phyloP scores from a whole-genome alignment of 257 asterid species.

The Jacaranda mimosifolia region DNA sequence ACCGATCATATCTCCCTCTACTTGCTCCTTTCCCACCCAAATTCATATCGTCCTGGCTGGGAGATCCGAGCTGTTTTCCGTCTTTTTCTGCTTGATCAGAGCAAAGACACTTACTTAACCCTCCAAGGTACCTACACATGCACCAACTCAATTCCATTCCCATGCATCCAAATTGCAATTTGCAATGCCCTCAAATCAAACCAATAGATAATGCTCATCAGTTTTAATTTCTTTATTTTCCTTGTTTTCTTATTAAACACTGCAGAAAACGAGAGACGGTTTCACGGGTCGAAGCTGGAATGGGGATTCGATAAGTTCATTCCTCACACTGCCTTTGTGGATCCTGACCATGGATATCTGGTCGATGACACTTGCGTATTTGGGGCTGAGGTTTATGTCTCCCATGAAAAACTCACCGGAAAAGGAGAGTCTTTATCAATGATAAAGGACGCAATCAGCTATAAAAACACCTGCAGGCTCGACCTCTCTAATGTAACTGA shows the following conservation, averaged over 20 bases:
- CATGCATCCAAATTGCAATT: no score
- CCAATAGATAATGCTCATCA: background rate
- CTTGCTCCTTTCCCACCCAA: conserved; percentile 50
- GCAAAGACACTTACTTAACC: conserved; percentile 58
- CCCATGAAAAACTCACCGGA: conserved; percentile 47
- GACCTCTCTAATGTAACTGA: conserved; percentile 41
- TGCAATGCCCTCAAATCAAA: background rate
- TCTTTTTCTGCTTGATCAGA: conserved; percentile 69
- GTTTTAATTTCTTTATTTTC: background rate
- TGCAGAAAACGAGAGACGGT: conserved; percentile 57
- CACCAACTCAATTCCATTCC: background rate
- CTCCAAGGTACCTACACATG: conserved; percentile 52
- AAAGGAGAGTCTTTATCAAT: conserved; percentile 63
- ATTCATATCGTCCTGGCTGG: conserved; percentile 50
- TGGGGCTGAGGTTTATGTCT: conserved; percentile 69
- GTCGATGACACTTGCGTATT: conserved; percentile 60
- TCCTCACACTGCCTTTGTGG: conserved; percentile 52
- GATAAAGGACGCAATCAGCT: conserved; percentile 60
- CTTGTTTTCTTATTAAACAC: conserved; percentile 35
- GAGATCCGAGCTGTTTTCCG: conserved; percentile 63
- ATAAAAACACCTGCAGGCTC: conserved; percentile 56
- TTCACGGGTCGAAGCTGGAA: conserved; percentile 58
- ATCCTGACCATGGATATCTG: conserved; percentile 64
- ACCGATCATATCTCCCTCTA: conserved; percentile 63
- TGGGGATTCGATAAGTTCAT: conserved; percentile 70